These are phyloP conservation scores for Aspergillus sp. DNA, from an alignment of 2,329 filamentous ascomycete genomes.

Conservation along the genomic window DNA sequence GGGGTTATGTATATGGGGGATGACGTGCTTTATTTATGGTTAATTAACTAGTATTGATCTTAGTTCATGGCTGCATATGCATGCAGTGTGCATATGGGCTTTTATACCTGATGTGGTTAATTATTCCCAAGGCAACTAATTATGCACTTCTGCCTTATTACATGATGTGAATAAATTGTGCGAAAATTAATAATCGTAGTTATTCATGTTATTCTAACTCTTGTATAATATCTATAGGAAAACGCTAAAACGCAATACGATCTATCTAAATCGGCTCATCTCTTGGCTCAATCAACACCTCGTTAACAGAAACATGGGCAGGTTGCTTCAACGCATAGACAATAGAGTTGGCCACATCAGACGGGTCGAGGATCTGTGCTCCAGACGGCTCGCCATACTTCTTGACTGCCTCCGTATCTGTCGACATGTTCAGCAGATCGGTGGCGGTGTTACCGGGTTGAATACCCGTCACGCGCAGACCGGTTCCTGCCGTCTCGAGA, in stretches of 20 bases:
- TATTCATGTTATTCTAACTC: too few relatives aligned
- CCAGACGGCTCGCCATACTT: constrained; percentile 73
- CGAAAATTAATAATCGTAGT: too few relatives aligned
- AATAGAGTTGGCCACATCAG: constrained; percentile 69
- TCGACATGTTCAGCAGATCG: constrained; percentile 69
- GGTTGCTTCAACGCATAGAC: constrained; percentile 72
- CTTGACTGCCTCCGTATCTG: constrained; percentile 70
- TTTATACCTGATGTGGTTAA: too few relatives aligned
- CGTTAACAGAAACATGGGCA: constrained; percentile 71
- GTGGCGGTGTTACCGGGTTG: constrained; percentile 76
- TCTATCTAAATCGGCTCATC: constrained; percentile 64
- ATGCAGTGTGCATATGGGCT: too few relatives aligned
- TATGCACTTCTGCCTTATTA: too few relatives aligned
- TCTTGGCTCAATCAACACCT: constrained; percentile 72
- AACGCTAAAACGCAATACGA: constrained; percentile 5
- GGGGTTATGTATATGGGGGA: too few relatives aligned
- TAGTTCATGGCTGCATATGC: too few relatives aligned
- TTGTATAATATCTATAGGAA: not conserved
- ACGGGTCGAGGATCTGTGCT: constrained; percentile 67
- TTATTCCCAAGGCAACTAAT: too few relatives aligned
- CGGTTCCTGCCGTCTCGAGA: constrained; percentile 69
- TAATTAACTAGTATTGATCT: too few relatives aligned
- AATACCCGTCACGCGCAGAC: constrained; percentile 67
- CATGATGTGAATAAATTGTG: too few relatives aligned
- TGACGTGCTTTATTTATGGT: too few relatives aligned